Evolutionary conservation across 208 protist genomes (phyloP).

Genomic region (Leptomonas pyrrhocoris): DNA sequence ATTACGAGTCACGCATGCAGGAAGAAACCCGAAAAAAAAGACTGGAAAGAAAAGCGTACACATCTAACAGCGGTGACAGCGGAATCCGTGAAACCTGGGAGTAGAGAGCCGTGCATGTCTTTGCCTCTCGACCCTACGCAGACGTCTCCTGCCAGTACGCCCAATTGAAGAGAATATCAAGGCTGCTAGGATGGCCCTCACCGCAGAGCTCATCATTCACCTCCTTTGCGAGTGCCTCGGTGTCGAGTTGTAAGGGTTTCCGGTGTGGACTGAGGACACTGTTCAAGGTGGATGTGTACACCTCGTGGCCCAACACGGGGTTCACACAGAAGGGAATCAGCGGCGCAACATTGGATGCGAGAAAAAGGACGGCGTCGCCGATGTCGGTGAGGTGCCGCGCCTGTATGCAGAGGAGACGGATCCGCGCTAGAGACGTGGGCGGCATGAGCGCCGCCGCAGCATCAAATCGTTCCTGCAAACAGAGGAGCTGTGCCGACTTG

Average conservation of each 20-base stretch:
- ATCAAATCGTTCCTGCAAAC: constrained; percentile 47
- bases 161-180: constrained; percentile 76
- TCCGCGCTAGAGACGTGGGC: constrained; percentile 39
- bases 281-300: constrained; percentile 35
- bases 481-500: constrained; percentile 64
- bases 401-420: constrained; percentile 66
- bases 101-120: too few species aligned
- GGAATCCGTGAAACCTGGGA: too few species aligned
- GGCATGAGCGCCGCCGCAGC: constrained; percentile 58
- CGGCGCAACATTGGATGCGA: constrained; percentile 47
- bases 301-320: constrained; percentile 29
- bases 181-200: constrained; percentile 39
- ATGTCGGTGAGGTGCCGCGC: constrained; percentile 39
- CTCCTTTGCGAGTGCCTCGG: constrained; percentile 46
- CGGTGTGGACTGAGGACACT: constrained; percentile 28
- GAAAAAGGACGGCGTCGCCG: constrained; percentile 37
- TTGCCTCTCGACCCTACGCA: neutral
- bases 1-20: too few species aligned
- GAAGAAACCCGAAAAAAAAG: too few species aligned
- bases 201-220: constrained; percentile 73
- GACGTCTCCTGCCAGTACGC: constrained; percentile 54
- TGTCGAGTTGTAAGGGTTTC: constrained; percentile 7
- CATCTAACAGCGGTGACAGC: too few species aligned
- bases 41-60: too few species aligned
- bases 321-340: constrained; percentile 47